Percentiles rank a stretch among this genome's conserved stretches.
These are phyloP conservation scores for Niebla homalea DNA, from an alignment of 495 filamentous ascomycete genomes.

Conservation along the genomic window DNA sequence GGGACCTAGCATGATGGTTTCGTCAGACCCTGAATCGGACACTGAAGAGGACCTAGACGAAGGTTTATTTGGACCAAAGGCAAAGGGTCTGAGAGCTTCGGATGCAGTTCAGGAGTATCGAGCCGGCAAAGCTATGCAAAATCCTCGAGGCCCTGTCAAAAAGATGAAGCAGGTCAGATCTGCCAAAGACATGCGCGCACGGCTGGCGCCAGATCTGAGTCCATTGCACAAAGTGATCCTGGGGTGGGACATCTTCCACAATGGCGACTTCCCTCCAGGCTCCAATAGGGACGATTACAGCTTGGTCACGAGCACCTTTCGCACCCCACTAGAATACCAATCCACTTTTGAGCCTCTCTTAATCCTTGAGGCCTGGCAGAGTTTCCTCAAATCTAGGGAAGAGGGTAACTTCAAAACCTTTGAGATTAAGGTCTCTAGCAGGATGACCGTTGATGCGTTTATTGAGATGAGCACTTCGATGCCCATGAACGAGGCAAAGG, in stretches of 20 bases:
- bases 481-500: slow-evolving; percentile 51
- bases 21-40: slow-evolving; percentile 55
- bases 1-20: slow-evolving; percentile 79
- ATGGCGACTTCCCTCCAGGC: slow-evolving; percentile 67
- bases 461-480: slow-evolving; percentile 80
- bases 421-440: slow-evolving; percentile 71
- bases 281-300: slow-evolving; percentile 54
- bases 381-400: slow-evolving; percentile 78
- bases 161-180: slow-evolving; percentile 65
- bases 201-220: slow-evolving; percentile 79
- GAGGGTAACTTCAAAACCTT: slow-evolving; percentile 66
- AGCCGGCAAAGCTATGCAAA: slow-evolving; percentile 38
- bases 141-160: slow-evolving; percentile 55
- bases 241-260: slow-evolving; percentile 85
- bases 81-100: slow-evolving; percentile 24
- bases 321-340: slow-evolving; percentile 65
- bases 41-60: slow-evolving; percentile 57
- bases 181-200: slow-evolving; percentile 83
- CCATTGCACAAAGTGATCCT: slow-evolving; percentile 73
- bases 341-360: slow-evolving; percentile 81
- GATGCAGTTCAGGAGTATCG: slow-evolving; percentile 40
- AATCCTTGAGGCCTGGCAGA: slow-evolving; percentile 89
- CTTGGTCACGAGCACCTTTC: slow-evolving; percentile 62
- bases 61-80: slow-evolving; percentile 42
- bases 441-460: slow-evolving; percentile 82